Evolutionary conservation across 345 rosid genomes (phyloP).

Genomic region (Nephelium lappaceum): DNA sequence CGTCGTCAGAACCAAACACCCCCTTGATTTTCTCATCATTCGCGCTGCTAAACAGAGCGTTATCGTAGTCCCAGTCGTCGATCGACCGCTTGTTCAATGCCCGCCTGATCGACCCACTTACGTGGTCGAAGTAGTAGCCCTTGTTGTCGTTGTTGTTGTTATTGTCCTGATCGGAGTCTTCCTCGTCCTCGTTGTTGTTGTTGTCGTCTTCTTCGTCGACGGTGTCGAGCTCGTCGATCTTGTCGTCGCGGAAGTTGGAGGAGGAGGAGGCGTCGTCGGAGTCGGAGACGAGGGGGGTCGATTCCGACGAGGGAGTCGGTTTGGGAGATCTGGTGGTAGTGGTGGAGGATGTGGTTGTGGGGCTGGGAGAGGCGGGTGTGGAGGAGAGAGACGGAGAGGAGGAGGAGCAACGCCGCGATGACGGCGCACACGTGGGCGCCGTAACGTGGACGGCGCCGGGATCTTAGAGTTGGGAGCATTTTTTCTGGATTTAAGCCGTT

Average conservation of each 20-base stretch:
- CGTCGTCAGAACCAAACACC: conserved; percentile 79
- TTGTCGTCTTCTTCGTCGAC: conserved; percentile 47
- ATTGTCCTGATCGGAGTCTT: conserved; percentile 40
- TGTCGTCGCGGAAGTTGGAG: conserved; percentile 42
- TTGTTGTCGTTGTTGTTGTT: conserved; percentile 32
- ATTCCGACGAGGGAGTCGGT: conserved; percentile 35
- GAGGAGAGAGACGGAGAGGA: conserved; percentile 81
- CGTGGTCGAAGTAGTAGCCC: conserved; percentile 74
- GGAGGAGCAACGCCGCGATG: conserved; percentile 77
- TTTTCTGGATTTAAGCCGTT: background rate
- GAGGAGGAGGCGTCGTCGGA: conserved; percentile 30
- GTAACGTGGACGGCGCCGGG: conserved; percentile 86
- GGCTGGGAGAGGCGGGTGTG: conserved; percentile 75
- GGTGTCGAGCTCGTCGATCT: conserved; percentile 83
- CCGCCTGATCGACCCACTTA: conserved; percentile 62
- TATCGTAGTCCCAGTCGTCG: conserved; percentile 89
- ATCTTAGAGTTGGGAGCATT: conserved; percentile 48
- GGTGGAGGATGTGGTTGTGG: conserved; percentile 33
- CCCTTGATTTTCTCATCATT: conserved; percentile 40
- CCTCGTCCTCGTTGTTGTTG: conserved; percentile 38
- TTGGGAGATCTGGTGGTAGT: conserved; percentile 27
- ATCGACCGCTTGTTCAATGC: conserved; percentile 66
- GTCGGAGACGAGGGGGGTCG: conserved; percentile 58
- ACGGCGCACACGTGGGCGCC: conserved; percentile 75
- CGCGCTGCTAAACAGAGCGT: conserved; percentile 6